Base-by-base conservation (phyloP, 2,329 filamentous ascomycete genomes). In the Botryotinia globosa region DNA sequence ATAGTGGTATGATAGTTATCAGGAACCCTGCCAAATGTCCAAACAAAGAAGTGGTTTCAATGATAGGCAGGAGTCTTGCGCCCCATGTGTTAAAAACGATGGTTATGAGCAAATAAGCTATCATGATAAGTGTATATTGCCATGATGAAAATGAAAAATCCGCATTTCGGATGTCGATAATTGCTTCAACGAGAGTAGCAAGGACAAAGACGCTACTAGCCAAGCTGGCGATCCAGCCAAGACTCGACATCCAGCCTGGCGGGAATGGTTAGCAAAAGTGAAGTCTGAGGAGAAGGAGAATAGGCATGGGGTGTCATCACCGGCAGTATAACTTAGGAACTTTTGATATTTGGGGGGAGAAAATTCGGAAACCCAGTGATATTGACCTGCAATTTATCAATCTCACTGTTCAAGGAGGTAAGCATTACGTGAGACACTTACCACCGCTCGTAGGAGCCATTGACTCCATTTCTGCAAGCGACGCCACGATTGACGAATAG, bases 331-430 rank as follows among this genome's bases (percentile, higher is more conserved):
- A 74, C 85, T 87, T 2, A 88, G 80, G 51, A 85, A 83, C 72
- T 85, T 87, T 75, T 88, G 86, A 69, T 83, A 82, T 61, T 80
- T 79, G 0, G 79, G 80, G 0, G 86, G 84, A 0, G 85, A 83
- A 73, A 88, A 87, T 68, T 87, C 85, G 1, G 84, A 87, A 1
- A 88, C 86, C 86, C 86, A 88, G 75, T 88, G 86, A 74, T 88
- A 89, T 75, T 89, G 87, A 1, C 87, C 87, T 54, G 85, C 6
- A 54, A 44, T 37, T 16, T 6, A 6, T 83, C 83, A 0, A 85
- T 87, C 0, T n/a, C 22, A 66, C 25, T 22, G 22, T 54, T 29
- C 6, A 10, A 12, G 12, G 10, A 6, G 8, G 20, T 39, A 5
- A 42, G 25, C 25, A 48, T 16, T n/a, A 3, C 10, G 22, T n/a